phyloP scores from a whole-genome alignment of 1,284 basidiomycete genomes.

The Sanghuangporus sanghuang region DNA sequence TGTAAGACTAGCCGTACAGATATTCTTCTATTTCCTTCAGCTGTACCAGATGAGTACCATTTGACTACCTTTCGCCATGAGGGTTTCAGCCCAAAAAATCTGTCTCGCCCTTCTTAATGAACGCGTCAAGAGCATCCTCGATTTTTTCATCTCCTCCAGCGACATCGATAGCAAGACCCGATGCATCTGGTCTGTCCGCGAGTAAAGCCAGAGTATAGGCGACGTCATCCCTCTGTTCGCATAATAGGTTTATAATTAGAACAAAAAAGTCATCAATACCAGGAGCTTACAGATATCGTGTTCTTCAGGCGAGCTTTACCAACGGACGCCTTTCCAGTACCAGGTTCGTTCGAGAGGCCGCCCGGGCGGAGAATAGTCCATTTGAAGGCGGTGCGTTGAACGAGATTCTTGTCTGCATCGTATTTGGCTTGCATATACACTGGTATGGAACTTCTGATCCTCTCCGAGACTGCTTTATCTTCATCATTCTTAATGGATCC shows the following conservation, averaged over 20 bases:
- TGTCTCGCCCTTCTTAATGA: slow-evolving; percentile 45
- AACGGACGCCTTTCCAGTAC: slow-evolving; percentile 47
- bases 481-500: slow-evolving; percentile 35
- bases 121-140: slow-evolving; percentile 40
- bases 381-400: slow-evolving; percentile 50
- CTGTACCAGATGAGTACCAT: too few relatives aligned
- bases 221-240: slow-evolving; percentile 54
- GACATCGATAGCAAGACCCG: slow-evolving; percentile 59
- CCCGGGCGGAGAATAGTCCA: slow-evolving; percentile 73
- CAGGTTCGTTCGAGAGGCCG: slow-evolving; percentile 47
- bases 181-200: slow-evolving; percentile 50
- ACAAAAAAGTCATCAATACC: too few relatives aligned
- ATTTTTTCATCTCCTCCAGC: slow-evolving; percentile 53
- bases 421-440: slow-evolving; percentile 62
- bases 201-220: slow-evolving; percentile 49
- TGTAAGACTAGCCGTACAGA: too few relatives aligned
- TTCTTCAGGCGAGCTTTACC: slow-evolving; percentile 50
- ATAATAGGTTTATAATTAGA: background rate
- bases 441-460: slow-evolving; percentile 37
- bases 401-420: slow-evolving; percentile 66
- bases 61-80: too few relatives aligned
- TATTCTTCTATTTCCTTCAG: too few relatives aligned
- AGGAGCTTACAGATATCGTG: slow-evolving; percentile 38
- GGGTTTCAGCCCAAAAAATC: slow-evolving; percentile 38
- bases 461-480: slow-evolving; percentile 42